Base-by-base conservation (phyloP, 768 basidiomycete genomes). In the Leucosporidium yakuticum region DNA sequence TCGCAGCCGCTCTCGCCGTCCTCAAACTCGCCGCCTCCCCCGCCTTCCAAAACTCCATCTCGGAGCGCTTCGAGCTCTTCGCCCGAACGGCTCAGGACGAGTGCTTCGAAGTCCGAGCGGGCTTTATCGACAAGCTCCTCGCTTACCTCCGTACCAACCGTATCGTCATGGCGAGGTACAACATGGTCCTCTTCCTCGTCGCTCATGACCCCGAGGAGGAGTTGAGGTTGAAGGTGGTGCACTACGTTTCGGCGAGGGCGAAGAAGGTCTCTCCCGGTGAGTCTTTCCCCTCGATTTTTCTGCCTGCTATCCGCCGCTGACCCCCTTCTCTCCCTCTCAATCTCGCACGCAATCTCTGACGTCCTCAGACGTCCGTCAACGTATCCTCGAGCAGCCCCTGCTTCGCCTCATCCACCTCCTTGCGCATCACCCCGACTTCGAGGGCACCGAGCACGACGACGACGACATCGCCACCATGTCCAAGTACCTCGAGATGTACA, bases 361-460 rank as follows among this genome's bases (percentile, higher is more conserved):
- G 7, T 7, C 7, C 8, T 9, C 55, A 54, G n/a, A 31, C 9
- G 31, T 31, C n/a, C 31, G 53, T 54, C 53, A 21, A 32, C 20
- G 20, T 60, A 51, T 21, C 39, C 39, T 44, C 64, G 95, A 97
- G 77, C 80, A 88, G 64, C 85, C 88, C 2, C 89, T 98, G 73
- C 84, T 94, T 53, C 87, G 95, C 19, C 79, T 98, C 6, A 82
- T 98, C 15, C 89, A 93, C 75, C 79, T 93, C 0, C 82, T 98
- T 7, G 91, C 93, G 0, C 94, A 96, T 76, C 96, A 99, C 77
- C 95, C 95, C 6, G 96, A 99, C 78, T 94, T 92, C 74, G 68
- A 65, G 2, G 83, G 82, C 49, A 81, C 82, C 3, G 67, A 64
- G 0, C 83, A 81, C 54, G 82, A 83, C 4, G 83, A 84, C 48